Evolutionary conservation across 2,329 filamentous ascomycete species (phyloP), one percentile per base, ranked within the genome.

Genomic region (Colletotrichum tofieldiae): DNA sequence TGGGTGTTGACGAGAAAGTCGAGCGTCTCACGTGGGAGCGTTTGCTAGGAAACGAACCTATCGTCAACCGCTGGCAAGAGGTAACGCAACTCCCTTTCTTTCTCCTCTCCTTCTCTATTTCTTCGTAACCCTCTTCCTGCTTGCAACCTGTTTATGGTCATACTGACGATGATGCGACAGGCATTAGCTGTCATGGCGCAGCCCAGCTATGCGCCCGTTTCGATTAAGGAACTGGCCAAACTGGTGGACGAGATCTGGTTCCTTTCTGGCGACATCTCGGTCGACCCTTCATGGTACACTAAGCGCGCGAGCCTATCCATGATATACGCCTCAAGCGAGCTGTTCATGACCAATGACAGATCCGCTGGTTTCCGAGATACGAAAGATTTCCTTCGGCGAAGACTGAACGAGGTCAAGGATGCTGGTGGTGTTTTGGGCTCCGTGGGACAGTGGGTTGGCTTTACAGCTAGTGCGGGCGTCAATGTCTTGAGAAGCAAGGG

Each of bases 161-260:
- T 54, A 32, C 58, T 67, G 26, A 67, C n/a, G n/a, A 37, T 54
- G 16, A 39, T 37, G 18, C 49, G 23, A 64, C 73, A 96, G 93
- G 96, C 96, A 55, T 87, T 98, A 3, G 95, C 94, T 5, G 86
- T 97, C 73, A 98, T 98, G 93, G 94, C 95, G 5, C 92, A 97
- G 70, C 93, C 94, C 0, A 90, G 88, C 72, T 93, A 96, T 81
- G 88, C 97, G 43, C 90, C 94, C 0, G 84, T 90, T 11, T 95
- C 95, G 0, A 80, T 98, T 3, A 88, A 88, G 55, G 96, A 98
- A 83, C 89, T 99, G 5, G 91, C 93, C 52, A 86, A 89, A 61
- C 90, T 99, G 5, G 89, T 93, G n/a, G 96, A 98, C 81, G 96
- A 99, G 81, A 97, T 99, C 63, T 94, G 93, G 88, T 95, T 93